These are phyloP conservation scores for Plasmodium inui DNA, from an alignment of 169 alveolate species.

Conservation along the genomic window DNA sequence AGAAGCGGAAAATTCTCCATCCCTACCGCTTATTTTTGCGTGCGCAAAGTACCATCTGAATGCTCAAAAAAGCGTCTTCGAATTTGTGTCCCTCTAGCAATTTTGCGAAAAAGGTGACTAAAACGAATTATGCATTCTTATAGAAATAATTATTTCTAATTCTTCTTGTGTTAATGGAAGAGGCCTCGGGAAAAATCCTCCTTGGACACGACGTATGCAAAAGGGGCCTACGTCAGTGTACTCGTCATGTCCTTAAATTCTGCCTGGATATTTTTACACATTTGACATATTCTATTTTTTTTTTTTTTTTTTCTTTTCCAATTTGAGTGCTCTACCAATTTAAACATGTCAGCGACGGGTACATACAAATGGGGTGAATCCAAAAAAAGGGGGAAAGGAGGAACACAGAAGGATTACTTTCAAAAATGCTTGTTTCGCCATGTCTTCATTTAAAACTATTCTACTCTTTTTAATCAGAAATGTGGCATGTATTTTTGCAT, in stretches of 20 bases:
- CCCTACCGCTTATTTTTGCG: not conserved
- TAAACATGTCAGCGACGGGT: not conserved
- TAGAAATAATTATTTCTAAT: constrained; percentile 5
- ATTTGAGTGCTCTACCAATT: not conserved
- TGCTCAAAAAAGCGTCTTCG: not conserved
- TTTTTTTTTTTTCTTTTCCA: not conserved
- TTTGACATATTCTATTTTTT: not conserved
- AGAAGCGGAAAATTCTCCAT: not conserved
- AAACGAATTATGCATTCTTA: not conserved
- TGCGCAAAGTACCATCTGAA: not conserved
- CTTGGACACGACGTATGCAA: not conserved
- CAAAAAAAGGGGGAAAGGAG: not conserved
- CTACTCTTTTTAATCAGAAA: not conserved
- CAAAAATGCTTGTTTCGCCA: not conserved
- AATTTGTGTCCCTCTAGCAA: not conserved
- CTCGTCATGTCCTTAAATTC: not conserved
- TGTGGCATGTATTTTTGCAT: not conserved
- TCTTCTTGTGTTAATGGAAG: not conserved
- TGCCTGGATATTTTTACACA: not conserved
- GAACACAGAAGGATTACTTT: not conserved
- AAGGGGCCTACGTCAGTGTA: not conserved
- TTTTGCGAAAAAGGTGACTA: not conserved
- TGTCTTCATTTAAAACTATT: not conserved
- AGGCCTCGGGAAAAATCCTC: not conserved
- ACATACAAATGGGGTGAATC: not conserved